Evolutionary conservation across 257 asterid genomes (phyloP).

Genomic region (Solanum arcanum): DNA sequence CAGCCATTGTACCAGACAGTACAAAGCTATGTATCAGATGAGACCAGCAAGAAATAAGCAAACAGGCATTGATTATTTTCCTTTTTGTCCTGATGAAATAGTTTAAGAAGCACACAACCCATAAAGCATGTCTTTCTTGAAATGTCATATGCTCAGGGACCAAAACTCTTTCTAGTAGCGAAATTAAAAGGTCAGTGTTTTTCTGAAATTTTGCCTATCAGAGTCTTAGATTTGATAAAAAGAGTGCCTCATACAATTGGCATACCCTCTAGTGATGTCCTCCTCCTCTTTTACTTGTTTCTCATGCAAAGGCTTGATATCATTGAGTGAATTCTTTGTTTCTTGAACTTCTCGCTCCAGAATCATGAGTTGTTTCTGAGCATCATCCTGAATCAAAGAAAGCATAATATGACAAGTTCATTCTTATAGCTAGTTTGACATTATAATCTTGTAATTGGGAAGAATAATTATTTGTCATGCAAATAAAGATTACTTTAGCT

Average conservation of each 20-base stretch:
- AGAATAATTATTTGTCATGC: neutral
- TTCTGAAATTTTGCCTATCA: neutral
- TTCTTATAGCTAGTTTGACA: neutral
- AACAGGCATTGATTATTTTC: neutral
- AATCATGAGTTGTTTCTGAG: conserved; percentile 60
- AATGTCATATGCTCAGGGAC: neutral
- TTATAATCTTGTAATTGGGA: neutral
- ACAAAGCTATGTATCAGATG: neutral
- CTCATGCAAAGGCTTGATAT: conserved; percentile 54
- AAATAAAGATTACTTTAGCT: conserved; percentile 53
- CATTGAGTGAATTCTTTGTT: conserved; percentile 51
- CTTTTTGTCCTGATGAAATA: neutral
- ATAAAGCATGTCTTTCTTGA: neutral
- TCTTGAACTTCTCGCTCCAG: conserved; percentile 67
- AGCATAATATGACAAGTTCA: conserved; percentile 10
- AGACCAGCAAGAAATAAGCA: neutral
- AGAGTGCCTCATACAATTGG: neutral
- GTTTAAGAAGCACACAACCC: neutral
- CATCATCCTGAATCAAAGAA: conserved; percentile 65
- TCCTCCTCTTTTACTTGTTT: conserved; percentile 69
- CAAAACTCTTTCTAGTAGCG: neutral
- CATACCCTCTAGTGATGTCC: conserved; percentile 76
- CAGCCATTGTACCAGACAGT: neutral
- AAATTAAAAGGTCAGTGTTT: neutral
- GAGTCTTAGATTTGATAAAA: neutral